A percentile compares a stretch with the other conserved stretches of the same genome.
phyloP scores from a whole-genome alignment of 768 basidiomycete genomes.

The Amanita rimosa region DNA sequence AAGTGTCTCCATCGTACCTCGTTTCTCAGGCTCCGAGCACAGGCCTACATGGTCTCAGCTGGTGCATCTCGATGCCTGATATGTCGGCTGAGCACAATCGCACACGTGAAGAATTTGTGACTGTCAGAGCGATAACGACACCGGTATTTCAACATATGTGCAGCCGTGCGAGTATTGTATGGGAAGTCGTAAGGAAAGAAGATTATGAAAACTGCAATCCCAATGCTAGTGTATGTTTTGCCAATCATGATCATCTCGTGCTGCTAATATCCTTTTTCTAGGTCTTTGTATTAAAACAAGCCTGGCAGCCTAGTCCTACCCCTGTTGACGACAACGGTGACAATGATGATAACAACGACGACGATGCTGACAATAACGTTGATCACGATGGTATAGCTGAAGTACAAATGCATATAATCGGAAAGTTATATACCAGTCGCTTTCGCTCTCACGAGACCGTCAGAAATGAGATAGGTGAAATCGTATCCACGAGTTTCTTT shows the following conservation, averaged over 20 bases:
- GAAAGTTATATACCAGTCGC: background rate
- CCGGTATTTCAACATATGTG: background rate
- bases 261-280: background rate
- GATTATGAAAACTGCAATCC: background rate
- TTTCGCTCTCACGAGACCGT: background rate
- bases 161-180: background rate
- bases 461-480: background rate
- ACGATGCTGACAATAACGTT: no score
- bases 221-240: background rate
- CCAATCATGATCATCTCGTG: background rate
- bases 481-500: background rate
- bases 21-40: no score
- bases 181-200: background rate
- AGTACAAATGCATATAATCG: background rate
- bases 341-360: no score
- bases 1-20: background rate
- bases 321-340: no score
- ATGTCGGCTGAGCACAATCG: background rate
- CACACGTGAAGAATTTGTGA: background rate
- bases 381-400: background rate
- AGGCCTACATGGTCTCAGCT: background rate
- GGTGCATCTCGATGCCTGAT: conserved; percentile 1
- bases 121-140: background rate
- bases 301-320: background rate
- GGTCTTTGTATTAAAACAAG: background rate